Evolutionary conservation across 2,329 filamentous ascomycete species (phyloP), one percentile per base, ranked within the genome.

Genomic region (Ascochyta clinopodiicola): DNA sequence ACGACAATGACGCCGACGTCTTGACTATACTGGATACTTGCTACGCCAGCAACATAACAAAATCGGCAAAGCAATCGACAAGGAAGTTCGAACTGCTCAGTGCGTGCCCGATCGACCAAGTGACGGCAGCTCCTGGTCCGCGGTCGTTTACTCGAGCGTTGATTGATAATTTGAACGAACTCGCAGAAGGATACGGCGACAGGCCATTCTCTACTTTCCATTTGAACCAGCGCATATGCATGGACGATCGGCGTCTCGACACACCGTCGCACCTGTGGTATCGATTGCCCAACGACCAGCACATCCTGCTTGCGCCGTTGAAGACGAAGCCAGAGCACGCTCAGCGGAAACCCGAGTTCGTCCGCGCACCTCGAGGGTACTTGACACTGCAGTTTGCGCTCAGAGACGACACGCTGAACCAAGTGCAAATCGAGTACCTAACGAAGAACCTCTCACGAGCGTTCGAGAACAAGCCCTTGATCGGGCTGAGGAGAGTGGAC

Each of bases 1-100:
- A 72, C 0, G 63, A 70, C 7, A 64, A 72, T 0, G 66, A 74
- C 29, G 64, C 63, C 9, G 75, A 78, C 37, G 67, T 75, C 1
- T 56, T 78, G 9, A 71, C 67, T 4, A 77, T 78, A 15, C 53
- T 78, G 9, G 75, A 78, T 48, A 72, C 72, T 0, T 78, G 75
- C 66, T 77, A 71, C 44, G 61, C 73, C 0, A 73, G 71, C 63
- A 75, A 76, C 47, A 49, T 69, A 5, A 53, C 60, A 13, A 75
- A 75, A 38, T 69, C 69, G 1, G 60, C 52, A 12, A 65, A 53
- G 32, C 61, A 64, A 10, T 60, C 66, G 8, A 59, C 54, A 4
- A 59, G 67, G 40, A 72, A 68, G 6, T 74, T 75, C 13, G 71
- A 76, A 42, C 49, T 75, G 2, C 54, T 76, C 8, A 70, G 69